phyloP scores from a whole-genome alignment of 1,139 yeast species.

The Wickerhamiella infanticola region DNA sequence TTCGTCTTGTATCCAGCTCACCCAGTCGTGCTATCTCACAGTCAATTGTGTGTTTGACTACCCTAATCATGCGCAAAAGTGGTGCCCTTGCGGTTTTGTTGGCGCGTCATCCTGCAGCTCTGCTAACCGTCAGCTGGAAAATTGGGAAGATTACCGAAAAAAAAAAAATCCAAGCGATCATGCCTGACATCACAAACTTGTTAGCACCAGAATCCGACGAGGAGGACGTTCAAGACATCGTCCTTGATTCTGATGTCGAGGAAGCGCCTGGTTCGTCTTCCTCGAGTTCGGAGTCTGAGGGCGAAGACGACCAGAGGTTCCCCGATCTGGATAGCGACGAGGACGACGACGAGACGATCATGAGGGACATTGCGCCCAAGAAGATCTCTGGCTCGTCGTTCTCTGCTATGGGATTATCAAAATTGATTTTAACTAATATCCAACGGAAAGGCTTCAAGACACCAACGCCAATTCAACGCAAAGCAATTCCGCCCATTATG shows the following conservation, averaged over 20 bases:
- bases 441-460: constrained; percentile 76
- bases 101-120: too few relatives aligned
- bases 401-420: constrained; percentile 80
- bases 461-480: constrained; percentile 96
- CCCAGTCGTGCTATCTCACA: too few relatives aligned
- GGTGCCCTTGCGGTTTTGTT: too few relatives aligned
- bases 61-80: too few relatives aligned
- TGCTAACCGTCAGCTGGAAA: too few relatives aligned
- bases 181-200: constrained; percentile 7
- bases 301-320: constrained; percentile 29
- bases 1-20: too few relatives aligned
- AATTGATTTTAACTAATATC: constrained; percentile 52
- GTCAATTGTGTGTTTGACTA: too few relatives aligned
- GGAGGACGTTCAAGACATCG: constrained; percentile 1
- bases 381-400: constrained; percentile 49
- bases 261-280: constrained; percentile 19
- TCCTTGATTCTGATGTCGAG: constrained; percentile 5
- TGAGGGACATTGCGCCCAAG: constrained; percentile 29
- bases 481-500: constrained; percentile 79
- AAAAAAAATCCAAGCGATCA: neutral
- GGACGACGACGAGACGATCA: constrained; percentile 37
- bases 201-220: constrained; percentile 7
- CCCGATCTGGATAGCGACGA: constrained; percentile 35
- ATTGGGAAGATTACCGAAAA: neutral
- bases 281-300: constrained; percentile 23